phyloP scores from a whole-genome alignment of 225 moss, liverwort and hornwort species.

The Marchantia paleacea region DNA sequence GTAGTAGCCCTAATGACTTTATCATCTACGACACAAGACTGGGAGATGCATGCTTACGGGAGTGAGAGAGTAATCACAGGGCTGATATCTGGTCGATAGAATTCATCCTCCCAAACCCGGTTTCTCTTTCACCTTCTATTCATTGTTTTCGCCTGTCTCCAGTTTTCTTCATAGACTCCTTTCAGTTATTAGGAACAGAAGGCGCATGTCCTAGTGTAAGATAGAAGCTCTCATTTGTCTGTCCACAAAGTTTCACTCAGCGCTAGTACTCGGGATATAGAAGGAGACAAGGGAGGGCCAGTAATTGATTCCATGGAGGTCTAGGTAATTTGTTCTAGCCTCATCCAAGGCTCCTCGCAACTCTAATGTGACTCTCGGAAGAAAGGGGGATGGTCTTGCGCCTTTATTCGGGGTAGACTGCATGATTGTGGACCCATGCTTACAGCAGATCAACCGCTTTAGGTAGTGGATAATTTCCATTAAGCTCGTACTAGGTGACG shows the following conservation, averaged over 20 bases:
- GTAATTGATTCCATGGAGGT: not conserved
- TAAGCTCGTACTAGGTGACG: not conserved
- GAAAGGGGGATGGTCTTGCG: not conserved
- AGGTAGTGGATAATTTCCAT: not conserved
- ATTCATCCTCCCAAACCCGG: not conserved
- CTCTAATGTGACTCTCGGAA: not conserved
- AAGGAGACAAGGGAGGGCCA: not conserved
- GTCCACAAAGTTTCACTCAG: not conserved
- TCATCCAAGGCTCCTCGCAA: not conserved
- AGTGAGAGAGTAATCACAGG: conserved; percentile 27
- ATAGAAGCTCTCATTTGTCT: conserved; percentile 3
- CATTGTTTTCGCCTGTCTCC: not conserved
- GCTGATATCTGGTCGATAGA: conserved; percentile 37
- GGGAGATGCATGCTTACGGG: conserved; percentile 50
- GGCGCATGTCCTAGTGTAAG: not conserved
- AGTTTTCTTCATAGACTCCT: not conserved
- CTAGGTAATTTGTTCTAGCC: not conserved
- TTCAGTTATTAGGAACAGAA: not conserved
- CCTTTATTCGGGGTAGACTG: not conserved
- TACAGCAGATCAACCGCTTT: not conserved
- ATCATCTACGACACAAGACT: conserved; percentile 72
- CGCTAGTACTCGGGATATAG: not conserved
- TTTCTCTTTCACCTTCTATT: not conserved
- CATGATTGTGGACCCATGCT: not conserved
- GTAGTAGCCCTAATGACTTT: conserved; percentile 88